phyloP scores from a whole-genome alignment of 257 asterid genomes.

The Solanum peruvianum region DNA sequence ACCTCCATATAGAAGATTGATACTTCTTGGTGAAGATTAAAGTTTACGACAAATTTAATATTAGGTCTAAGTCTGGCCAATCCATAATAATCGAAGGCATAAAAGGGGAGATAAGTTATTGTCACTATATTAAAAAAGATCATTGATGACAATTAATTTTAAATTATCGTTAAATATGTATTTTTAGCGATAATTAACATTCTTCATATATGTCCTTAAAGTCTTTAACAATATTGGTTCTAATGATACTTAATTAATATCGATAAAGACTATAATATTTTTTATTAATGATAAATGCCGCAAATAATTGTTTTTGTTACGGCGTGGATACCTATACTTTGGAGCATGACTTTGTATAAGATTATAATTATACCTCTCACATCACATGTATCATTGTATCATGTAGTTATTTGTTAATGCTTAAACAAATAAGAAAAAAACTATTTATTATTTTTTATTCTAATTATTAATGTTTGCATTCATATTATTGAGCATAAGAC shows the following conservation, averaged over 20 bases:
- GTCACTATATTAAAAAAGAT: background rate
- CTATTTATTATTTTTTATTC: background rate
- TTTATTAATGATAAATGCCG: no score
- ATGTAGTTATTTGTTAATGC: no score
- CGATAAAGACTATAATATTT: no score
- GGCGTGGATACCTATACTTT: background rate
- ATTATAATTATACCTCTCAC: background rate
- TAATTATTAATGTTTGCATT: background rate
- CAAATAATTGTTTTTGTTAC: no score
- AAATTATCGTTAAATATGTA: no score
- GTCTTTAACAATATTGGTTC: no score
- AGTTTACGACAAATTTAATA: background rate
- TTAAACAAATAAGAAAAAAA: background rate
- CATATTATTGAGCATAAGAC: background rate
- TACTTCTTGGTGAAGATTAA: background rate
- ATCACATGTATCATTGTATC: background rate
- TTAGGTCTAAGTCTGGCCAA: accelerated
- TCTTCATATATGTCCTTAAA: no score
- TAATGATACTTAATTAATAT: no score
- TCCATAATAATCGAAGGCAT: no score
- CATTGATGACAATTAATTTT: no score
- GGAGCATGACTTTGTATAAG: background rate
- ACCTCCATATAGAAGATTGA: background rate
- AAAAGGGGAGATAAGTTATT: no score
- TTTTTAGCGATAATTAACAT: no score